Evolutionary conservation across 306 rosid species (phyloP).

Genomic region (Quercus bicolor): DNA sequence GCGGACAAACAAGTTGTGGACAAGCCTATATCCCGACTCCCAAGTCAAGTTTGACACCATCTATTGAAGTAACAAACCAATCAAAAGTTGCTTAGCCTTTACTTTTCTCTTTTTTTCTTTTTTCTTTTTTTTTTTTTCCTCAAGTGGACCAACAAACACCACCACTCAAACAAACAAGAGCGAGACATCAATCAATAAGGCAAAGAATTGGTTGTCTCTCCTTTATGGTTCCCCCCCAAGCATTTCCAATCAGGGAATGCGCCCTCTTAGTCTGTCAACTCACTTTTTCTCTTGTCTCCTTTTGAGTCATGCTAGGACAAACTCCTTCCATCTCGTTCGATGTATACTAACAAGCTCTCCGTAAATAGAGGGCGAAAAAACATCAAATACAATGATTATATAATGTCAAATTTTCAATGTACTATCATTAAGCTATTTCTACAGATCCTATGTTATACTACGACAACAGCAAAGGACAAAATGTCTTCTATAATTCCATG

Average conservation of each 20-base stretch:
- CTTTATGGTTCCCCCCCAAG: constrained; percentile 21
- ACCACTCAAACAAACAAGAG: neutral
- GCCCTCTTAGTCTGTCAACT: constrained; percentile 31
- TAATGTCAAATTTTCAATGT: too few species aligned
- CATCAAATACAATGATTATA: too few species aligned
- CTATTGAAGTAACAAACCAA: neutral
- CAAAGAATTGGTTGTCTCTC: constrained; percentile 31
- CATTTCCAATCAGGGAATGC: constrained; percentile 29
- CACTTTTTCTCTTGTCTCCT: constrained; percentile 4
- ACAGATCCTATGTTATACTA: too few species aligned
- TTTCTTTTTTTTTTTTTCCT: neutral
- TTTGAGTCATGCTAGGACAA: neutral
- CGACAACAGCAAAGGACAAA: too few species aligned
- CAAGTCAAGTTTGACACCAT: constrained; percentile 8
- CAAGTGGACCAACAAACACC: neutral
- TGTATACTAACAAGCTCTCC: neutral
- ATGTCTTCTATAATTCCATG: too few species aligned
- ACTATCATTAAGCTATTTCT: too few species aligned
- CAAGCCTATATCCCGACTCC: neutral
- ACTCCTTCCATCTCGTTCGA: neutral
- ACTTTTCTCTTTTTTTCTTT: neutral
- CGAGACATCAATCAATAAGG: constrained; percentile 27
- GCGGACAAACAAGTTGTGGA: neutral
- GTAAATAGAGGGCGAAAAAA: too few species aligned
- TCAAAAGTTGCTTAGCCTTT: constrained; percentile 28